A percentile compares a stretch with the other conserved stretches of the same genome.
Evolutionary conservation across 495 filamentous ascomycete genomes (phyloP).

Genomic region (Neurospora sp.): DNA sequence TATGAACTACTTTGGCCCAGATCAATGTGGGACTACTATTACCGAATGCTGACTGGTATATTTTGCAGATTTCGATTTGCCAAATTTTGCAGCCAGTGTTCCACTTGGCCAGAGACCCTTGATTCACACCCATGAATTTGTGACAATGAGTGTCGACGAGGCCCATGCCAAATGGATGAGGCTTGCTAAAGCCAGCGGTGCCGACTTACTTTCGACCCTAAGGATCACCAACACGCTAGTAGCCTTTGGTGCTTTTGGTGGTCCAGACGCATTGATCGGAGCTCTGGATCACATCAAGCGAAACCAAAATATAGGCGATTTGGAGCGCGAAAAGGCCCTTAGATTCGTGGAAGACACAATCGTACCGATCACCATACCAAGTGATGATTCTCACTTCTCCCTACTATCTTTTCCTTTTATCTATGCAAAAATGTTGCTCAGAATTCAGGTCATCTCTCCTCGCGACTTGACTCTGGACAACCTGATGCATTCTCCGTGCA

Average conservation of each 20-base stretch:
- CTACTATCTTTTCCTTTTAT: not conserved
- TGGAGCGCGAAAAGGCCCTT: not conserved
- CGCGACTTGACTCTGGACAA: not conserved
- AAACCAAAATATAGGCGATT: too few species aligned
- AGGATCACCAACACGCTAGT: not conserved
- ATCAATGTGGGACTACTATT: not conserved
- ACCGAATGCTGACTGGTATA: not conserved
- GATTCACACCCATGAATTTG: not conserved
- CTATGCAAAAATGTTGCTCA: not conserved
- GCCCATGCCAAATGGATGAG: not conserved
- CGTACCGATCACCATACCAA: not conserved
- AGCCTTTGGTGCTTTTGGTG: not conserved
- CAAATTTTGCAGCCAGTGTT: not conserved
- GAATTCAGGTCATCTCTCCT: rapidly evolving
- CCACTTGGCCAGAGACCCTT: not conserved
- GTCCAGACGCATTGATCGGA: not conserved
- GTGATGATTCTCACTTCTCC: not conserved
- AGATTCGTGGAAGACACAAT: not conserved
- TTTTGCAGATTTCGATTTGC: not conserved
- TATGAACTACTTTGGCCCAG: not conserved
- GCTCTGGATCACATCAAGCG: not conserved
- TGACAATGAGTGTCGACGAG: not conserved
- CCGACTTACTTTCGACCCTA: not conserved
- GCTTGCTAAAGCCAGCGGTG: not conserved
- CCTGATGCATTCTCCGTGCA: not conserved